Conservation (phyloP, 306 rosid species). For the Medicago lupulina region DNA sequence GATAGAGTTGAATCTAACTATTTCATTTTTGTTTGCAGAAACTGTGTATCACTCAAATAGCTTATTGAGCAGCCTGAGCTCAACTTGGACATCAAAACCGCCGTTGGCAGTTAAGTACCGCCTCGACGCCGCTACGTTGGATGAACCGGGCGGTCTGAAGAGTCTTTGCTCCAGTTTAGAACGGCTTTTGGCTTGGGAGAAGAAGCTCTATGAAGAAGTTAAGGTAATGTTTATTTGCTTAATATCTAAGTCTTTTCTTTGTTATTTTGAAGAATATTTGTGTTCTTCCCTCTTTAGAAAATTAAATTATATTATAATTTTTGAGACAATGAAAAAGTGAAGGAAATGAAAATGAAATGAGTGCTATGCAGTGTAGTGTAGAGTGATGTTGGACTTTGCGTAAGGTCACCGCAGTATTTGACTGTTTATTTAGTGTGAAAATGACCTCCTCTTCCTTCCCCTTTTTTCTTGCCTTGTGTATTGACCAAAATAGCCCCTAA, state of each 20-base stretch:
- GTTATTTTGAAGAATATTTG: not conserved
- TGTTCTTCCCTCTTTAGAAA: constrained; percentile 8
- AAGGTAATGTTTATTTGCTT: constrained; percentile 60
- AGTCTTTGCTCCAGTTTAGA: constrained; percentile 91
- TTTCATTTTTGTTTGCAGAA: constrained; percentile 60
- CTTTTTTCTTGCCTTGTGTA: not conserved
- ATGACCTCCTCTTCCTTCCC: not conserved
- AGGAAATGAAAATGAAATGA: constrained; percentile 24
- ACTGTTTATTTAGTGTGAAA: constrained; percentile 48
- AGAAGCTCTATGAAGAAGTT: constrained; percentile 91
- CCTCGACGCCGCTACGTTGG: constrained; percentile 69
- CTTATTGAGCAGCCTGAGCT: constrained; percentile 83
- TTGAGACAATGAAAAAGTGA: constrained; percentile 41
- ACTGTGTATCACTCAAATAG: constrained; percentile 96
- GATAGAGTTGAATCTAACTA: constrained; percentile 3
- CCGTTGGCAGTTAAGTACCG: constrained; percentile 89
- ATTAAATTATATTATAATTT: constrained; percentile 18
- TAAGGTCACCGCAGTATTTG: constrained; percentile 57
- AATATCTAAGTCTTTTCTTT: not conserved
- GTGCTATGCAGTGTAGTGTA: constrained; percentile 29
- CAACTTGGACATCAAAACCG: constrained; percentile 97
- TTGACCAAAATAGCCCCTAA: constrained; percentile 50
- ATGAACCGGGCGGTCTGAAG: constrained; percentile 67
- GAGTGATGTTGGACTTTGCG: constrained; percentile 47
- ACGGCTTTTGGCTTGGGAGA: constrained; percentile 97